Conservation (phyloP, 2,329 filamentous ascomycete species). For the Alternaria tenuissima region DNA sequence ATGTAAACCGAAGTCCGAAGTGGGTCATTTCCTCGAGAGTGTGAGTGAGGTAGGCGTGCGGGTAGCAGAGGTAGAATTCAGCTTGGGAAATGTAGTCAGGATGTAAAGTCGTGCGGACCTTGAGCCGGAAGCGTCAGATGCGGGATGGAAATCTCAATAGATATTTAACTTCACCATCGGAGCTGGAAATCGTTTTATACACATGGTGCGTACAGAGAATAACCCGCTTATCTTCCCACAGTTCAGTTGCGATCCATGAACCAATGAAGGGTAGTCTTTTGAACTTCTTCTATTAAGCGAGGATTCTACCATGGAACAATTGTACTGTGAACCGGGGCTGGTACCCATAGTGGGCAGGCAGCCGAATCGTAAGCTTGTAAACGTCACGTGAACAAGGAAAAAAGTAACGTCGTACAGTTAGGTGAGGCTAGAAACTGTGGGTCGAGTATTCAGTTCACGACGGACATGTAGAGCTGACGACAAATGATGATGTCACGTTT, state of each 20-base stretch:
- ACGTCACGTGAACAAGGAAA: rapidly evolving
- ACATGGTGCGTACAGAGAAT: neutral
- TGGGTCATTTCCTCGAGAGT: neutral
- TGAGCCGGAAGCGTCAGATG: neutral
- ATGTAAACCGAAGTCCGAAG: neutral
- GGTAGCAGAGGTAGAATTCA: neutral
- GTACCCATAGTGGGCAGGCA: neutral
- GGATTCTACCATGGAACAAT: neutral
- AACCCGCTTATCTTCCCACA: neutral
- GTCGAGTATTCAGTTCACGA: too few relatives aligned
- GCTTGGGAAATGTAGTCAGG: neutral
- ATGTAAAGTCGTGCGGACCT: neutral
- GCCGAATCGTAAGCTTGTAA: neutral
- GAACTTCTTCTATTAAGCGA: neutral
- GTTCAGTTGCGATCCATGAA: neutral
- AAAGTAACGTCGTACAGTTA: too few relatives aligned
- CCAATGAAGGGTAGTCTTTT: neutral
- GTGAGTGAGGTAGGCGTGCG: neutral
- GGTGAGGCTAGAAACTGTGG: too few relatives aligned
- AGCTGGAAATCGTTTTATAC: neutral
- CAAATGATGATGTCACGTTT: too few relatives aligned
- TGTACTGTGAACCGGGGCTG: neutral
- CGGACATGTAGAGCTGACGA: too few relatives aligned
- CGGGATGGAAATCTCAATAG: too few relatives aligned
- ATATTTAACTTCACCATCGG: neutral